phyloP scores from a whole-genome alignment of 1,139 yeast species.

The Taiozyma onychis region DNA sequence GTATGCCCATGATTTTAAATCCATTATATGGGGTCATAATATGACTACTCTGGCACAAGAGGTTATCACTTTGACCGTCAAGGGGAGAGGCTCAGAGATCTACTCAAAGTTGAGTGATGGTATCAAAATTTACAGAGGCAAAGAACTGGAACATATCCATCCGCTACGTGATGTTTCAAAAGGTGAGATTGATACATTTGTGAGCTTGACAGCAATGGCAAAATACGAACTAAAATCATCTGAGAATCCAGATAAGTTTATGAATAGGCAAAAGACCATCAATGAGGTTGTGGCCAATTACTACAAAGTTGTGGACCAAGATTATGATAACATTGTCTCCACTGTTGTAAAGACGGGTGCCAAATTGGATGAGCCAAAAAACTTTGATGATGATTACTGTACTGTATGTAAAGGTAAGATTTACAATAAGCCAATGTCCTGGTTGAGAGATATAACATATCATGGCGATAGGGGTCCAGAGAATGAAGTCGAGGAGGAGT shows the following conservation, averaged over 20 bases:
- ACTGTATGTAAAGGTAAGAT: conserved; percentile 46
- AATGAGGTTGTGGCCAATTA: conserved; percentile 74
- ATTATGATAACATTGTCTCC: conserved; percentile 86
- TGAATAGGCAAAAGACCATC: conserved; percentile 54
- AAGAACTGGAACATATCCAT: conserved; percentile 40
- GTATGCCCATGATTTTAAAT: conserved; percentile 37
- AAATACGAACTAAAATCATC: conserved; percentile 6
- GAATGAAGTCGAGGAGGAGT: conserved; percentile 41
- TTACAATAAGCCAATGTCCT: conserved; percentile 51
- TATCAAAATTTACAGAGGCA: conserved; percentile 26
- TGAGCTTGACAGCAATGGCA: conserved; percentile 26
- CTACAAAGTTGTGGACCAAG: conserved; percentile 67
- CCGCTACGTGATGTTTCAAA: conserved; percentile 73
- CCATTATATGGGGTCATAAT: conserved; percentile 68
- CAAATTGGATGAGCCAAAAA: conserved; percentile 56
- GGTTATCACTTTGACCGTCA: conserved; percentile 74
- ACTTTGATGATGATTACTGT: conserved; percentile 31
- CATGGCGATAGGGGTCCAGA: conserved; percentile 47
- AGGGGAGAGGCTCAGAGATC: conserved; percentile 78
- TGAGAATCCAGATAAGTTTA: conserved; percentile 11
- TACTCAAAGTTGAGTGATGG: conserved; percentile 49
- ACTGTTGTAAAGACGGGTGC: conserved; percentile 90
- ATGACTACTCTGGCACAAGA: conserved; percentile 83
- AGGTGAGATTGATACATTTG: conserved; percentile 58
- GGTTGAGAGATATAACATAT: conserved; percentile 76